These are phyloP conservation scores for Primulina eburnea DNA, from an alignment of 257 asterid species.

Conservation along the genomic window DNA sequence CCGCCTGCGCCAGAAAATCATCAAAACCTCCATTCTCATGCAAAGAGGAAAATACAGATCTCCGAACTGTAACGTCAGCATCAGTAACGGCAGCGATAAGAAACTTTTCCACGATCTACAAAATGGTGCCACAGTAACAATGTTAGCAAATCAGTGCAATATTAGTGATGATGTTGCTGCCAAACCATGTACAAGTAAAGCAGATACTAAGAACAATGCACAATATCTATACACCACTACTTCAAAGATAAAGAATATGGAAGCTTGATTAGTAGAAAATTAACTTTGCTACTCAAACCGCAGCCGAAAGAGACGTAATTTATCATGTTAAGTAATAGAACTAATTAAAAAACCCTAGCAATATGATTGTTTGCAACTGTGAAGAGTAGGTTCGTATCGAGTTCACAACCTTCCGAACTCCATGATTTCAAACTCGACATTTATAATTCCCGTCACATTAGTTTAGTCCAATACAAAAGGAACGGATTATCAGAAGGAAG, in stretches of 20 bases:
- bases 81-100: constrained; percentile 95
- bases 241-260: neutral
- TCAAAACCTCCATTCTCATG: constrained; percentile 80
- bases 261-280: constrained; percentile 3
- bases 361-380: neutral
- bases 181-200: constrained; percentile 7
- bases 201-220: constrained; percentile 2
- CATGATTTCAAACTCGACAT: neutral
- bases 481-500: neutral
- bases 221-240: constrained; percentile 12
- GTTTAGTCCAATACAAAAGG: neutral
- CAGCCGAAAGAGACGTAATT: neutral
- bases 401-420: neutral
- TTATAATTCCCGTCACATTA: neutral
- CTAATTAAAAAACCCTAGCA: neutral
- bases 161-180: neutral
- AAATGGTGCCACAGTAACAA: constrained; percentile 6
- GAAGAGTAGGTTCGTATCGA: neutral
- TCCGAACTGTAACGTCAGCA: constrained; percentile 88
- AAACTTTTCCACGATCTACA: constrained; percentile 90
- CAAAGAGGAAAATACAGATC: constrained; percentile 76
- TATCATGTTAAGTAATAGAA: neutral
- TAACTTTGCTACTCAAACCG: neutral
- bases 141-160: constrained; percentile 6
- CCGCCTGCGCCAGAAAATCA: constrained; percentile 94